phyloP scores from a whole-genome alignment of 352 stramenopile genomes.

The Pythium volutum region DNA sequence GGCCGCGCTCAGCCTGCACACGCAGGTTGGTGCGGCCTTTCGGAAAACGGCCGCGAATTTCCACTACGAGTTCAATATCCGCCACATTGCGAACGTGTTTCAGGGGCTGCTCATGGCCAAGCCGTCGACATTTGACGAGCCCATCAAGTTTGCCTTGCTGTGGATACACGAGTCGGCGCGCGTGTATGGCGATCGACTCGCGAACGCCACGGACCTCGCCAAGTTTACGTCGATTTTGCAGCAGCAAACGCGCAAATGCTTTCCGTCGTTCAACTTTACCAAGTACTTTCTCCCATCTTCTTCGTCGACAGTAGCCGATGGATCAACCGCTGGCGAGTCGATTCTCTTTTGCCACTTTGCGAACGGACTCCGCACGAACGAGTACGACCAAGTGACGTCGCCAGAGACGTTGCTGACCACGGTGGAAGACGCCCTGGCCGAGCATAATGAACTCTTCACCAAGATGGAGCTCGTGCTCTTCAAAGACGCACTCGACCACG shows the following conservation, averaged over 20 bases:
- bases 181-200: constrained; percentile 94
- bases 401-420: constrained; percentile 57
- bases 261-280: constrained; percentile 88
- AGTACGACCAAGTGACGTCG: constrained; percentile 91
- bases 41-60: constrained; percentile 95
- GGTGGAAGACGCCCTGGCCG: constrained; percentile 86
- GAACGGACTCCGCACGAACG: constrained; percentile 77
- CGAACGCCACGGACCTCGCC: constrained; percentile 66
- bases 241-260: constrained; percentile 91
- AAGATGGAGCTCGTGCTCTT: constrained; percentile 97
- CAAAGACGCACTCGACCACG: constrained; percentile 94
- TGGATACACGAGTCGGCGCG: constrained; percentile 96
- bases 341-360: constrained; percentile 94
- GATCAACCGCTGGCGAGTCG: constrained; percentile 53
- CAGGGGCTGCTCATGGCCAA: constrained; percentile 91
- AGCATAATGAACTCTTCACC: constrained; percentile 92
- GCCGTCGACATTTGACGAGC: constrained; percentile 80
- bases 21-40: constrained; percentile 74
- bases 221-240: constrained; percentile 90
- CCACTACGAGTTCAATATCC: constrained; percentile 98
- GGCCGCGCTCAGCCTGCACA: constrained; percentile 88
- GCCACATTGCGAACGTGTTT: constrained; percentile 94
- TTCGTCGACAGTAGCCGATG: constrained; percentile 17
- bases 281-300: constrained; percentile 81
- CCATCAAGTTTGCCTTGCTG: constrained; percentile 89